phyloP scores from a whole-genome alignment of 2,329 filamentous ascomycete genomes.

The Didymella keratinophila region DNA sequence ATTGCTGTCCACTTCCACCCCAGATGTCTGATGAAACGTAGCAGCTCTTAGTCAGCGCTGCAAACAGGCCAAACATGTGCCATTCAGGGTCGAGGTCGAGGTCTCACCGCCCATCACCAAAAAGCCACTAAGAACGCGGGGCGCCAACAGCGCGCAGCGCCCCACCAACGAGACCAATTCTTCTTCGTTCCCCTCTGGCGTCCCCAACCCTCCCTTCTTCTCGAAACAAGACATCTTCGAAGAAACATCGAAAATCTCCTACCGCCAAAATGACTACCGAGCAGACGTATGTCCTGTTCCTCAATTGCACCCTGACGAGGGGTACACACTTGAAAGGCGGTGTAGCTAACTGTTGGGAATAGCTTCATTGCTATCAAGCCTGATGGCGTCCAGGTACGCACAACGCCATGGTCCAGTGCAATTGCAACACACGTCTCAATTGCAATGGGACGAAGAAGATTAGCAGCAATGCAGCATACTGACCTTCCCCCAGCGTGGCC shows the following conservation, averaged over 20 bases:
- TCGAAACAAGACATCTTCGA: conserved; percentile 52
- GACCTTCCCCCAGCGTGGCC: conserved; percentile 76
- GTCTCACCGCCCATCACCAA: conserved; percentile 1
- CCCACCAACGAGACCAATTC: conserved; percentile 34
- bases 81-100: not conserved
- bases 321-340: conserved; percentile 20
- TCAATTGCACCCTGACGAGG: conserved; percentile 5
- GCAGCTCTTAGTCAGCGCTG: conserved; percentile 13
- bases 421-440: conserved; percentile 6
- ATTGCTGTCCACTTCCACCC: conserved; percentile 7
- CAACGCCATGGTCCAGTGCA: conserved; percentile 1
- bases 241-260: conserved; percentile 44
- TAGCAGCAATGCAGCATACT: conserved; percentile 2
- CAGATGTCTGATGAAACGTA: conserved; percentile 25
- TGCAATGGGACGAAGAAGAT: not conserved
- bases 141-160: conserved; percentile 28
- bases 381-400: conserved; percentile 93
- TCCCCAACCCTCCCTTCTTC: conserved; percentile 53
- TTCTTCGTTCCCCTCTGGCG: conserved; percentile 33
- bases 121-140: conserved; percentile 13
- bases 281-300: conserved; percentile 77
- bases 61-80: conserved; percentile 18
- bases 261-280: conserved; percentile 68
- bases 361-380: conserved; percentile 99
- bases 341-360: conserved; percentile 42